Base-by-base conservation (phyloP, 345 rosid genomes). In the Citrus inodora region DNA sequence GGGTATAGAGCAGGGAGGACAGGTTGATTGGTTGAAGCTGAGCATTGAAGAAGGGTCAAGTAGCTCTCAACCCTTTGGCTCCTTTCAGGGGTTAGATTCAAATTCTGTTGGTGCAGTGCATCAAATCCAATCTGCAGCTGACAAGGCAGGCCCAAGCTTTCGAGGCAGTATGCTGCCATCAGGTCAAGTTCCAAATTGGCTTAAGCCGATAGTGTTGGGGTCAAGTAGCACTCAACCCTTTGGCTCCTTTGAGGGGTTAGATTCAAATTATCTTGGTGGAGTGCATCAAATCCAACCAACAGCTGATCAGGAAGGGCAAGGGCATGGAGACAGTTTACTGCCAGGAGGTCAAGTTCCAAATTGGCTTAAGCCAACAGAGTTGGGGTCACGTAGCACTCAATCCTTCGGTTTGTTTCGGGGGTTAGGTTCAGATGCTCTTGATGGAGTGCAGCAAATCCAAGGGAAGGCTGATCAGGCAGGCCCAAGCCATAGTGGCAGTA, bases 21-120 rank as follows among this genome's bases (percentile, higher is more conserved):
- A 42, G 25, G 24, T 10, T 77, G 48, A 77, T 46, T 60, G 80
- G 68, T 40, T 70, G 33, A 77, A 76, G 64, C 51, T 27, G 65
- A 76, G 62, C n/a, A 9, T 74, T 33, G 56, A 28, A 27, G 56
- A 35, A 62, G 69, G 59, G 42, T 42, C 59, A 9, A 62, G 69
- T 42, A 9, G 28, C 11, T 19, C 38, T 27, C 76, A 24, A 37
- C 4, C 38, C 40, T 61, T 58, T 13, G 25, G 61, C 30, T 69
- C 68, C 56, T 6, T 77, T 59, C 75, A 25, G 40, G 61, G 59
- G 7, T 19, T 68, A 37, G 68, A 46, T 68, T 58, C 59, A 58
- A 28, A 53, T 37, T 67, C 38, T 67, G 64, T 16, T 56, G 55
- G 74, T 30, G 78, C 22, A 73, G 14, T 73, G 35, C 76, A 8